Base-by-base conservation (phyloP, 2,329 filamentous ascomycete genomes). In the Calycina herbarum region DNA sequence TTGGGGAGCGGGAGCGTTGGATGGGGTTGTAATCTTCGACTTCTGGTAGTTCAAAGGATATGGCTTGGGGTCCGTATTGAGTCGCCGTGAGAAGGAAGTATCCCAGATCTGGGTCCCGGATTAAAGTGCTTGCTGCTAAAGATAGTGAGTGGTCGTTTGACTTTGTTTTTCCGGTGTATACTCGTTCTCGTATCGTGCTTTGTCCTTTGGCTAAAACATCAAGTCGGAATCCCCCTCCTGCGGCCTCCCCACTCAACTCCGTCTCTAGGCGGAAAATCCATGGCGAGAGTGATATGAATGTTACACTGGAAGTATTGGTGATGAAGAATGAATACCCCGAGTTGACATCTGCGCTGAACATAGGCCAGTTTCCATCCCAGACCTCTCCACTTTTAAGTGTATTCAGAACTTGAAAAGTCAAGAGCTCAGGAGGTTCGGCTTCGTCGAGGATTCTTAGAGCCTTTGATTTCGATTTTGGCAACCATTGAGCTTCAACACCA, bases 211-310 rank as follows among this genome's bases (percentile, higher is more conserved):
- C 84, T 33, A 89, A 77, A 15, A 89, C 79, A 48, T 86, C 83
- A 59, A 89, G 81, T 69, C 87, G 81, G 73, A 89, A 88, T 66
- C 89, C 85, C 1, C 83, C 83, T 3, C 87, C 86, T 2, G 83
- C 82, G 66, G 85, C 82, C 1, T 83, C 82, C 63, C 85, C 82
- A 11, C 80, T 82, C 17, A 89, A 78, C 76, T 89, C 87, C 59
- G 82, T 82, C 74, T 89, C 87, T 0, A 89, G 79, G 1, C 86
- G 82, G 75, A 87, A 89, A 3, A 89, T 83, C 87, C 87, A 89
- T 1, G 86, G 82, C 1, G 83, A 78, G 40, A 89, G 78, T 1
- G 86, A 89, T 13, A 89, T 77, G 65, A 82, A 85, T 0, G 83
- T 87, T 70, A 89, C 84, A 65, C 84, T 85, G 5, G 82, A 83